Percentiles rank a stretch among this genome's conserved stretches.
phyloP scores from a whole-genome alignment of 805 yeast genomes.

The Vanderwaltozyma tropicalis region DNA sequence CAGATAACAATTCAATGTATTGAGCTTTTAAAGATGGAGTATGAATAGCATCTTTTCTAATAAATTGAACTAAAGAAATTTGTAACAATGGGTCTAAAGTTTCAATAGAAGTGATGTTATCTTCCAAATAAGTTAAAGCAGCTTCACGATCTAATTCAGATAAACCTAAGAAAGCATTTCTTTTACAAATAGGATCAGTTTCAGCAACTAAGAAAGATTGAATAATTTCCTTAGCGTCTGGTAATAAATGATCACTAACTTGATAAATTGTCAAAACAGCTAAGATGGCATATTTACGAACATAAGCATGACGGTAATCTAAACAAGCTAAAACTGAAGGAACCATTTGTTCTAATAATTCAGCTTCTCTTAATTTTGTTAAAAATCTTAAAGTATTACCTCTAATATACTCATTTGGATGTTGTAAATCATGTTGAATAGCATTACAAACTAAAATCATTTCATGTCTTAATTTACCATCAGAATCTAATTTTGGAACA shows the following conservation, averaged over 20 bases:
- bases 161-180: conserved; percentile 88
- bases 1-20: conserved; percentile 63
- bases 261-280: conserved; percentile 76
- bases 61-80: conserved; percentile 82
- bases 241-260: conserved; percentile 77
- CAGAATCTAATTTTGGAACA: conserved; percentile 79
- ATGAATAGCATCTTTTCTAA: conserved; percentile 64
- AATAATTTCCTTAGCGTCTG: conserved; percentile 89
- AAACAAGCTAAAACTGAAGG: conserved; percentile 86
- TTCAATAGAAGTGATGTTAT: conserved; percentile 48
- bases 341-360: conserved; percentile 86
- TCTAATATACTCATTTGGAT: conserved; percentile 93
- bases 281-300: conserved; percentile 91
- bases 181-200: conserved; percentile 84
- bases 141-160: conserved; percentile 74
- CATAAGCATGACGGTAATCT: conserved; percentile 95
- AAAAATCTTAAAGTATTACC: conserved; percentile 91
- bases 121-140: conserved; percentile 74
- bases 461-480: conserved; percentile 92
- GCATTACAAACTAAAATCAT: conserved; percentile 98
- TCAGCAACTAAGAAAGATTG: conserved; percentile 66
- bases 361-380: conserved; percentile 84
- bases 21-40: conserved; percentile 57
- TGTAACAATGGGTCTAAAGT: conserved; percentile 75
- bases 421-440: conserved; percentile 92